Evolutionary conservation across 2,329 filamentous ascomycete species (phyloP).

Genomic region (Pseudocercospora crystallina): DNA sequence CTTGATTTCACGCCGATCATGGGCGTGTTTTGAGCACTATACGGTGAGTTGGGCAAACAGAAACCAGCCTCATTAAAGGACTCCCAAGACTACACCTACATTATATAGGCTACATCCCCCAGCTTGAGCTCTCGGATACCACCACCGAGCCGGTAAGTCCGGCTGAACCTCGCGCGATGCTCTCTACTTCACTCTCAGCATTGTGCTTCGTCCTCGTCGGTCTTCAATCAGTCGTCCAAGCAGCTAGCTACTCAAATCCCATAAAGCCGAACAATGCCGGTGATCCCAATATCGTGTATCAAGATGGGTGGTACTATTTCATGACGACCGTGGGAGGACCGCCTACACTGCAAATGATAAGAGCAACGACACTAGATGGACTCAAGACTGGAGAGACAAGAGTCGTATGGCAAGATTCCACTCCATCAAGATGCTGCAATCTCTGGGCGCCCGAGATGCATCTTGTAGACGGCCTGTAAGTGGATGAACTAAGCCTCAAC

Average conservation of each 20-base stretch:
- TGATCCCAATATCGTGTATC: constrained; percentile 7
- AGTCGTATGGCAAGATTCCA: constrained; percentile 2
- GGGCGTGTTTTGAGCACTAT: too few relatives aligned
- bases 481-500: neutral
- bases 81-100: too few relatives aligned
- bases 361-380: constrained; percentile 4
- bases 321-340: neutral
- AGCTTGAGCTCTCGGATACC: too few relatives aligned
- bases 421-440: constrained; percentile 4
- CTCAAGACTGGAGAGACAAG: constrained; percentile 4
- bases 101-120: too few relatives aligned
- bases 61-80: too few relatives aligned
- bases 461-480: neutral
- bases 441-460: constrained; percentile 9
- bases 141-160: too few relatives aligned
- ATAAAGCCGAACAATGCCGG: neutral
- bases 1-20: too few relatives aligned
- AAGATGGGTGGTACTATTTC: constrained; percentile 10
- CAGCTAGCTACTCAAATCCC: constrained; percentile 5
- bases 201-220: too few relatives aligned
- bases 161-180: too few relatives aligned
- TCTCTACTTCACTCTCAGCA: too few relatives aligned
- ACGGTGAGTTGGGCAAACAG: too few relatives aligned
- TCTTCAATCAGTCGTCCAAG: neutral
- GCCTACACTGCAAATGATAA: neutral